These are phyloP conservation scores for Gaeumannomyces sp. DNA, from an alignment of 2,329 filamentous ascomycete genomes.

Conservation along the genomic window DNA sequence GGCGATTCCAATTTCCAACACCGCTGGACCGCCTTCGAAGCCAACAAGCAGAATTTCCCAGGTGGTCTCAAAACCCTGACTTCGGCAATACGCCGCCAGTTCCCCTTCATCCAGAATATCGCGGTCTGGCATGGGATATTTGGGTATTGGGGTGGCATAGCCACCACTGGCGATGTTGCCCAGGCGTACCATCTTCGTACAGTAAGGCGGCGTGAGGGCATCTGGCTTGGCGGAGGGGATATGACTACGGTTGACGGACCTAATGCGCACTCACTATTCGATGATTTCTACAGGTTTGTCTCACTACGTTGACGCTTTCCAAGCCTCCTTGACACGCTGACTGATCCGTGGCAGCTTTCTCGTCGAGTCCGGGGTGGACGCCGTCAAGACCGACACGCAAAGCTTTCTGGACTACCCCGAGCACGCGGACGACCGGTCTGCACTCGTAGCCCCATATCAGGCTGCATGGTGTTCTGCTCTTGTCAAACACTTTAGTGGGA, in stretches of 20 bases:
- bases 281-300: constrained; percentile 71
- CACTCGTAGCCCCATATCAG: constrained; percentile 69
- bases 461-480: constrained; percentile 79
- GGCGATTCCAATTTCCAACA: constrained; percentile 47
- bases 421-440: constrained; percentile 61
- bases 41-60: constrained; percentile 72
- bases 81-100: constrained; percentile 58
- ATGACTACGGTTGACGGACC: constrained; percentile 69
- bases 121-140: constrained; percentile 91
- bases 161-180: constrained; percentile 66
- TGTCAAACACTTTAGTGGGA: constrained; percentile 69
- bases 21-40: constrained; percentile 81
- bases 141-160: constrained; percentile 87
- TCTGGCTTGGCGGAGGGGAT: constrained; percentile 50
- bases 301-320: neutral
- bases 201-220: constrained; percentile 43
- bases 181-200: constrained; percentile 70
- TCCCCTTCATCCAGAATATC: constrained; percentile 72
- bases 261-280: constrained; percentile 71
- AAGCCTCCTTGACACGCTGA: neutral
- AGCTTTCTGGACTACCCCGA: constrained; percentile 77
- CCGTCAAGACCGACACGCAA: constrained; percentile 89
- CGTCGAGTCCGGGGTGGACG: constrained; percentile 65
- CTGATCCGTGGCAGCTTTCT: constrained; percentile 50
- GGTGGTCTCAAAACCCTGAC: constrained; percentile 69